Evolutionary conservation across 148 eudicot species (phyloP).

Genomic region (Silene uniflora): DNA sequence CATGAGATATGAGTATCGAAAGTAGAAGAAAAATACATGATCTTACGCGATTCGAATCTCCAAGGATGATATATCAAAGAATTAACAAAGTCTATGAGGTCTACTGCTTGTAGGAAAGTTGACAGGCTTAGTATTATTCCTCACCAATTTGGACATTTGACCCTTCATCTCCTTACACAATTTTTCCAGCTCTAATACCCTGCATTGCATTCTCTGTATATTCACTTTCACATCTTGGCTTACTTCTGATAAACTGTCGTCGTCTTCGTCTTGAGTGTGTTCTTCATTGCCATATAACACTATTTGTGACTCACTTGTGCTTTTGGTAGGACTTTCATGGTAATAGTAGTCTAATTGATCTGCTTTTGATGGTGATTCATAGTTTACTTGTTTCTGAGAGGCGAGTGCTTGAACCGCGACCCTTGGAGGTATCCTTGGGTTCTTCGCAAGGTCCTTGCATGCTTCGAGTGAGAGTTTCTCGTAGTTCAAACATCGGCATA

Average conservation of each 20-base stretch:
- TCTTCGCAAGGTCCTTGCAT: conserved; percentile 81
- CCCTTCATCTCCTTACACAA: conserved; percentile 76
- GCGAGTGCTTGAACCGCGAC: conserved; percentile 83
- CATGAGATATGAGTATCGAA: background rate
- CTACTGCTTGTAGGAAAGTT: conserved; percentile 29
- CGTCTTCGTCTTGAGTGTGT: background rate
- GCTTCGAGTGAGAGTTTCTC: conserved; percentile 73
- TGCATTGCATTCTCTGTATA: conserved; percentile 71
- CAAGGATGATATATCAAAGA: background rate
- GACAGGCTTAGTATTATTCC: conserved; percentile 9
- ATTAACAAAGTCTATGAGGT: conserved; percentile 65
- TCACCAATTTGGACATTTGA: conserved; percentile 70
- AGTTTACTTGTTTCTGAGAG: conserved; percentile 37
- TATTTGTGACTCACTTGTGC: conserved; percentile 23
- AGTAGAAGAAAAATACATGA: background rate
- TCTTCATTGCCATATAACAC: conserved; percentile 27
- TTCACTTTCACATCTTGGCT: conserved; percentile 47
- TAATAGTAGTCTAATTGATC: conserved; percentile 20
- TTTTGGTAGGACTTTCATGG: conserved; percentile 16
- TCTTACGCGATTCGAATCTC: conserved; percentile 4
- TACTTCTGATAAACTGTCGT: conserved; percentile 17
- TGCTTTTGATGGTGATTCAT: conserved; percentile 28
- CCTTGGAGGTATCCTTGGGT: conserved; percentile 77
- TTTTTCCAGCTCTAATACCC: conserved; percentile 76
- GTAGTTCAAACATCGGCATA: conserved; percentile 74